Percentiles rank a stretch among this genome's conserved stretches.
Evolutionary conservation across 768 basidiomycete species (phyloP).

Genomic region (Boletus bicolor): DNA sequence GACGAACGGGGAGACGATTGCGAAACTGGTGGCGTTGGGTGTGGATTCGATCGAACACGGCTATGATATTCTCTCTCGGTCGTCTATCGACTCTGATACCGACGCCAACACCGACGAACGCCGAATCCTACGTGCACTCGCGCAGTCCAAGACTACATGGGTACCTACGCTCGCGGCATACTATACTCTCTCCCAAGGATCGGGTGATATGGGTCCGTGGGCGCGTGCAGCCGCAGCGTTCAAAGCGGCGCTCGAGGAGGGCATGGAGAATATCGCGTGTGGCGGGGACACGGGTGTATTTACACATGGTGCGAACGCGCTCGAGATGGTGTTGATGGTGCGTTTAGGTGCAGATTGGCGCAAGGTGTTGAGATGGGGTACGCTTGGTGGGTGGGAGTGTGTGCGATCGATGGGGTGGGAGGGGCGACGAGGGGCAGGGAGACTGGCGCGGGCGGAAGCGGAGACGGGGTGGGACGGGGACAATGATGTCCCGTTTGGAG

Average conservation of each 20-base stretch:
- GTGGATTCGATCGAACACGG: constrained; percentile 63
- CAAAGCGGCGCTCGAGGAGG: constrained; percentile 40
- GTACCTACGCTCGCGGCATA: constrained; percentile 57
- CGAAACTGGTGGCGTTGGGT: constrained; percentile 25
- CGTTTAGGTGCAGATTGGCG: constrained; percentile 50
- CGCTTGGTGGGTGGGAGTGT: constrained; percentile 57
- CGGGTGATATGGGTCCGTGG: constrained; percentile 33
- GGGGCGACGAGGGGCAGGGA: constrained; percentile 24
- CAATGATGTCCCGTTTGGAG: constrained; percentile 55
- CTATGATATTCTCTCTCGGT: constrained; percentile 18
- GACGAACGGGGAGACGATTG: constrained; percentile 32
- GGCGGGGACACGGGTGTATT: constrained; percentile 68
- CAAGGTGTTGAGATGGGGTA: constrained; percentile 55
- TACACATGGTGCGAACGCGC: constrained; percentile 55
- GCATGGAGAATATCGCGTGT: constrained; percentile 50
- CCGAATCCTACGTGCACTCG: constrained; percentile 17
- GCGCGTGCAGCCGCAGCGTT: constrained; percentile 40
- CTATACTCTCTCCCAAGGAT: constrained; percentile 32
- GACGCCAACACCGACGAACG: neutral
- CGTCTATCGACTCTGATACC: neutral
- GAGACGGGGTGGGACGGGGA: constrained; percentile 35
- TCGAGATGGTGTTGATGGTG: constrained; percentile 62
- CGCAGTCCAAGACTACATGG: constrained; percentile 40
- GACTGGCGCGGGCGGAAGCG: constrained; percentile 26
- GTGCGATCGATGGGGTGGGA: constrained; percentile 50